Evolutionary conservation across 345 rosid genomes (phyloP).

Genomic region (Alliaria petiolata): DNA sequence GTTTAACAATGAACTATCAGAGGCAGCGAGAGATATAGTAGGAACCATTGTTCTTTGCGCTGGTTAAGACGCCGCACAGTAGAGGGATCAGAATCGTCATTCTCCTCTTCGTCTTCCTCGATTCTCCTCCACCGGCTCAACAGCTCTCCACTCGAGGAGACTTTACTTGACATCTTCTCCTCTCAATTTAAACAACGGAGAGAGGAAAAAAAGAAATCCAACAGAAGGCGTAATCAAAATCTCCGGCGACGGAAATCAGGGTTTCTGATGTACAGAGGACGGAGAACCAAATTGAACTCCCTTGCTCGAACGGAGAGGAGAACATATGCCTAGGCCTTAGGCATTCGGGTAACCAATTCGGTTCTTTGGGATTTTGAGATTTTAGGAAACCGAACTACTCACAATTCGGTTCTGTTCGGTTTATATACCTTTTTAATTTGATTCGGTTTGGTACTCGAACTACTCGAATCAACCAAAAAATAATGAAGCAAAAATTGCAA

Average conservation of each 20-base stretch:
- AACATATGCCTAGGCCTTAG: too few relatives aligned
- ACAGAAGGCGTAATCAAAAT: not conserved
- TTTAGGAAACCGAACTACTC: too few relatives aligned
- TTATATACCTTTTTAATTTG: too few relatives aligned
- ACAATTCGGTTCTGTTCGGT: too few relatives aligned
- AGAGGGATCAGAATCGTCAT: conserved; percentile 45
- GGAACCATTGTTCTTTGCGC: conserved; percentile 81
- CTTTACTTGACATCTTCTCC: conserved; percentile 38
- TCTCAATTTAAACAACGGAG: not conserved
- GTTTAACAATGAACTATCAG: not conserved
- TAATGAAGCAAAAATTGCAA: too few relatives aligned
- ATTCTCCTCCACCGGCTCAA: conserved; percentile 71
- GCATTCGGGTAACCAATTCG: too few relatives aligned
- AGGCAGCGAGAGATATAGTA: not conserved
- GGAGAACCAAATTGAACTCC: conserved; percentile 9
- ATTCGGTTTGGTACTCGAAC: too few relatives aligned
- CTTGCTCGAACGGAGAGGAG: too few relatives aligned
- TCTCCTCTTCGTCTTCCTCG: conserved; percentile 70
- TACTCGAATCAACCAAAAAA: too few relatives aligned
- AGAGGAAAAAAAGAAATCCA: not conserved
- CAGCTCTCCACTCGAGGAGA: conserved; percentile 44
- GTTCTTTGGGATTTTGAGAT: too few relatives aligned
- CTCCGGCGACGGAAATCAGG: conserved; percentile 21
- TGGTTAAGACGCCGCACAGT: conserved; percentile 44
- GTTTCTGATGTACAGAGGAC: conserved; percentile 1